Conservation (phyloP, 306 rosid species). For the Rosa chinensis region DNA sequence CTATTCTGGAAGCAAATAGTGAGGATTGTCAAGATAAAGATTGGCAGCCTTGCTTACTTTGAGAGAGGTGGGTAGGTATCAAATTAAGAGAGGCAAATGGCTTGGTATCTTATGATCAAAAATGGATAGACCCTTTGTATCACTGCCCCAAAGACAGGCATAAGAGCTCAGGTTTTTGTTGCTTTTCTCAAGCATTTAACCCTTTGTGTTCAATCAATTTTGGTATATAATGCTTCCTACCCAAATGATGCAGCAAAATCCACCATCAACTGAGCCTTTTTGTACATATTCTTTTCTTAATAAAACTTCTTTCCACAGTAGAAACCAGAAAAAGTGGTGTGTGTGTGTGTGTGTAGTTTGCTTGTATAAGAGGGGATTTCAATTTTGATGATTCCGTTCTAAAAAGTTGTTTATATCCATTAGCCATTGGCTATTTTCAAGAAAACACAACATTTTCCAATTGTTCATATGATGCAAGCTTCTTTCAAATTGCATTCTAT, state of each 20-base stretch:
- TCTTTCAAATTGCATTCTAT: background rate
- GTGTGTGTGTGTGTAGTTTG: background rate
- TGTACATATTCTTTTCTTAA: slow-evolving; percentile 22
- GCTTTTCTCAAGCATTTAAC: slow-evolving; percentile 30
- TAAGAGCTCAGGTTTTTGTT: slow-evolving; percentile 33
- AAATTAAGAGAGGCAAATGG: slow-evolving; percentile 17
- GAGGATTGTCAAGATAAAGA: slow-evolving; percentile 27
- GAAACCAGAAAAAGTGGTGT: background rate
- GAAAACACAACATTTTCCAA: background rate
- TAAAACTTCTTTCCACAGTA: slow-evolving; percentile 3
- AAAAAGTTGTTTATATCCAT: background rate
- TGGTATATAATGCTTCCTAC: slow-evolving; percentile 6
- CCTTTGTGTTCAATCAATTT: slow-evolving; percentile 23
- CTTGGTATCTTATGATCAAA: slow-evolving; percentile 2
- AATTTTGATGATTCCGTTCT: background rate
- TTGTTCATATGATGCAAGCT: background rate
- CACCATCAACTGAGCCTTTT: background rate
- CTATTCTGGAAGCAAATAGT: slow-evolving; percentile 25
- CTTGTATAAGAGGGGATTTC: background rate
- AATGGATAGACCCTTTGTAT: slow-evolving; percentile 17
- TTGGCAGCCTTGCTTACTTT: slow-evolving; percentile 22
- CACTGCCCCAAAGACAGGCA: slow-evolving; percentile 25
- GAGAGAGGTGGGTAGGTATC: slow-evolving; percentile 21
- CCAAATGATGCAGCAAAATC: slow-evolving; percentile 3
- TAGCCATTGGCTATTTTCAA: background rate